These are phyloP conservation scores for Colletotrichum agaves DNA, from an alignment of 2,329 filamentous ascomycete genomes.

Conservation along the genomic window DNA sequence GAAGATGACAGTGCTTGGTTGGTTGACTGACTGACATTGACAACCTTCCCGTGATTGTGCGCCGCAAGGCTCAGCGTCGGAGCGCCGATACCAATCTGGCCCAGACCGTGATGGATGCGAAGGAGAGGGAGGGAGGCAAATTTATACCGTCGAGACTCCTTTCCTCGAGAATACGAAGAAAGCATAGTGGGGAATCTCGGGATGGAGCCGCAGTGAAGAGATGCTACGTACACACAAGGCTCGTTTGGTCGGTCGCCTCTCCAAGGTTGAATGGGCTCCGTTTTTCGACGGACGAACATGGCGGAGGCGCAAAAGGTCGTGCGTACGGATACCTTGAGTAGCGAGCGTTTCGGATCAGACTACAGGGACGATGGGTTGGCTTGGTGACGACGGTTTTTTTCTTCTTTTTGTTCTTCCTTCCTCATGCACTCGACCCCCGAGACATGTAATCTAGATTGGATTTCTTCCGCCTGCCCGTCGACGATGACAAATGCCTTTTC, in stretches of 20 bases:
- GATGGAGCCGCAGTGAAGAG: too few species aligned
- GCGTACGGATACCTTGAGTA: neutral
- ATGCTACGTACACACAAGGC: too few species aligned
- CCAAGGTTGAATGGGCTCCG: too few species aligned
- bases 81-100: neutral
- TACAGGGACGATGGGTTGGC: neutral
- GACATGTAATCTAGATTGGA: neutral
- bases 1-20: too few species aligned
- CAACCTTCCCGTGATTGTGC: neutral
- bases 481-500: too few species aligned
- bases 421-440: neutral
- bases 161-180: too few species aligned
- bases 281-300: neutral
- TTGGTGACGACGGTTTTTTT: neutral
- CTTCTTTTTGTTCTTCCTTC: neutral
- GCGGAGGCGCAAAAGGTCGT: conserved; percentile 3
- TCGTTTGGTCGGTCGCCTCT: too few species aligned
- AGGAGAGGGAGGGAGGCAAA: neutral
- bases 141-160: too few species aligned
- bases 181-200: too few species aligned
- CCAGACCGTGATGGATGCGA: neutral
- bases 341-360: conserved; percentile 5
- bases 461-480: too few species aligned
- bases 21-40: neutral
- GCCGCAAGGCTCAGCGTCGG: conserved; percentile 8